Conservation (phyloP, 169 alveolate species). For the Cryptosporidium sp. region DNA sequence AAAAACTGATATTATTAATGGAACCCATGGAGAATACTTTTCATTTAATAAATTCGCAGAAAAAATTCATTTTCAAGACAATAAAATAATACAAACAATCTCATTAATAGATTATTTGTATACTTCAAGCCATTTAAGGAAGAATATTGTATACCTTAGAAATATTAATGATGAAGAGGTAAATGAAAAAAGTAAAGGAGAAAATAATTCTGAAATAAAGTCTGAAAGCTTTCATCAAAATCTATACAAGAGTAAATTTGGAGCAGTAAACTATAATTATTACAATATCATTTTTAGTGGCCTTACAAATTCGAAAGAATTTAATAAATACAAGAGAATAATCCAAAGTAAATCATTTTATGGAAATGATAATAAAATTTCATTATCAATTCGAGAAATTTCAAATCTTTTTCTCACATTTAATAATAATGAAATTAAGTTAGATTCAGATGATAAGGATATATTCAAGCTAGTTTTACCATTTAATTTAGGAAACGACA, state of each 20-base stretch:
- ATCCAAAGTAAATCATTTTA: conserved; percentile 15
- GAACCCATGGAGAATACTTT: neutral
- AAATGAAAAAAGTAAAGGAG: neutral
- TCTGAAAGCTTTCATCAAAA: neutral
- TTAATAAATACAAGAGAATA: conserved; percentile 14
- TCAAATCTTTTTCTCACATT: conserved; percentile 32
- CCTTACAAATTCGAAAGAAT: conserved; percentile 6
- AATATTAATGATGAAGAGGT: neutral
- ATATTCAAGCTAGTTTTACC: neutral
- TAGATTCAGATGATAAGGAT: conserved; percentile 5
- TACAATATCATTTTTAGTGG: conserved; percentile 3
- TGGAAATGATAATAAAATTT: neutral
- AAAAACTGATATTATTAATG: neutral
- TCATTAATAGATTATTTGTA: conserved; percentile 60
- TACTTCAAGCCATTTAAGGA: conserved; percentile 35
- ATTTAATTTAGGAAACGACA: neutral
- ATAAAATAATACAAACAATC: conserved; percentile 34
- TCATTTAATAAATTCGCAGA: conserved; percentile 23
- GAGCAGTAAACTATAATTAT: neutral
- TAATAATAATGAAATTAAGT: conserved; percentile 10
- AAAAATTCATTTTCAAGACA: conserved; percentile 33
- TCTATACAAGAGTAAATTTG: neutral
- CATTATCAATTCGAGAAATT: conserved; percentile 25
- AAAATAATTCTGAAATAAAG: neutral
- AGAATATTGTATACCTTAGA: conserved; percentile 10